These are phyloP conservation scores for Aspergillus sp. DNA, from an alignment of 2,329 filamentous ascomycete species.

Conservation along the genomic window DNA sequence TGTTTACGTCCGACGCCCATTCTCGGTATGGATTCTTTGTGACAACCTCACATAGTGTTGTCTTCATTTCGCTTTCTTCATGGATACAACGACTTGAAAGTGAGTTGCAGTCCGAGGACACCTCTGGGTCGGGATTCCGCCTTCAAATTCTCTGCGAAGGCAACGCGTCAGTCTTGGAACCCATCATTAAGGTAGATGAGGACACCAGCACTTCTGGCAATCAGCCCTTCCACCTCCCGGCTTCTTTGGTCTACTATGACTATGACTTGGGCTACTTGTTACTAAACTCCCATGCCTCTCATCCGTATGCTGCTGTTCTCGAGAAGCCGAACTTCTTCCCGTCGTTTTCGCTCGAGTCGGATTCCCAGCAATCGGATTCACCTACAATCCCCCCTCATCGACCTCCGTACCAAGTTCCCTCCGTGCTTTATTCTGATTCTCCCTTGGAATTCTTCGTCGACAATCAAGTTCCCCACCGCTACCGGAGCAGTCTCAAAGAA, in stretches of 20 bases:
- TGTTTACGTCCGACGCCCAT: conserved; percentile 56
- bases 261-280: conserved; percentile 59
- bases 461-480: conserved; percentile 44
- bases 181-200: conserved; percentile 44
- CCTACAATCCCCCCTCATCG: conserved; percentile 34
- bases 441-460: conserved; percentile 43
- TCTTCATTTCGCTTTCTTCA: conserved; percentile 54
- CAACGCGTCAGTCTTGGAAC: conserved; percentile 49
- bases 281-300: conserved; percentile 49
- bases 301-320: conserved; percentile 52
- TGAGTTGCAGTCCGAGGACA: conserved; percentile 54
- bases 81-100: conserved; percentile 59
- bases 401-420: conserved; percentile 44
- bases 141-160: conserved; percentile 56
- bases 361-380: conserved; percentile 20
- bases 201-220: conserved; percentile 21
- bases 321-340: conserved; percentile 47
- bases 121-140: conserved; percentile 56
- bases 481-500: conserved; percentile 43
- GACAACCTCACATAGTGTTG: conserved; percentile 55
- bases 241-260: conserved; percentile 56
- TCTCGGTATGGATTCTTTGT: conserved; percentile 61
- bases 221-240: conserved; percentile 41
- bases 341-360: conserved; percentile 27
- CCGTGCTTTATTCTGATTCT: conserved; percentile 40